Conservation (phyloP, 2,329 filamentous ascomycete species). For the Sclerotinia glacialis region DNA sequence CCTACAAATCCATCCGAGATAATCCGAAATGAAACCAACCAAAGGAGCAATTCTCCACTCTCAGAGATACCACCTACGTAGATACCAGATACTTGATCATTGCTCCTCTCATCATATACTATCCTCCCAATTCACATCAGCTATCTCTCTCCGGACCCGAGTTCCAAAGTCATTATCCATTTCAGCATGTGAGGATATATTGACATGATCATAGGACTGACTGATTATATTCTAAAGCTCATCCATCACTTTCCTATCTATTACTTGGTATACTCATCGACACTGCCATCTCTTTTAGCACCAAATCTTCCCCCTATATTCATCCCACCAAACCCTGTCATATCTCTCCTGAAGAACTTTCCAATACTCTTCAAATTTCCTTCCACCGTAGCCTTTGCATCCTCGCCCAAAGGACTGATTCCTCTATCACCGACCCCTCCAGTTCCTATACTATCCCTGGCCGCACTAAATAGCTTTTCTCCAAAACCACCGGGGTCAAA, state of each 20-base stretch:
- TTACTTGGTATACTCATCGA: slow-evolving; percentile 32
- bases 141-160: not conserved
- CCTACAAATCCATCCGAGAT: not conserved
- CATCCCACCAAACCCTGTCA: slow-evolving; percentile 63
- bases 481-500: slow-evolving; percentile 84
- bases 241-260: not conserved
- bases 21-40: not conserved
- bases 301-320: slow-evolving; percentile 62
- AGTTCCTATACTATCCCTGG: slow-evolving; percentile 71
- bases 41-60: not conserved
- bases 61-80: not conserved
- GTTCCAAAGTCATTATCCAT: not conserved
- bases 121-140: not conserved
- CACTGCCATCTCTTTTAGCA: slow-evolving; percentile 28
- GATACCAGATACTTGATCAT: not conserved
- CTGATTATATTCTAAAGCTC: not conserved
- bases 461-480: slow-evolving; percentile 83
- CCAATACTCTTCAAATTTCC: slow-evolving; percentile 94
- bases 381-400: slow-evolving; percentile 71
- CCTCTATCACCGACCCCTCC: slow-evolving; percentile 24
- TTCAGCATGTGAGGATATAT: not conserved
- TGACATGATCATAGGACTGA: not conserved
- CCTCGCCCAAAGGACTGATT: slow-evolving; percentile 39
- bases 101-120: not conserved
- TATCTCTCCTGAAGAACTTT: slow-evolving; percentile 90